These are phyloP conservation scores for Cladosporium sp. DNA, from an alignment of 2,329 filamentous ascomycete species.

Conservation along the genomic window DNA sequence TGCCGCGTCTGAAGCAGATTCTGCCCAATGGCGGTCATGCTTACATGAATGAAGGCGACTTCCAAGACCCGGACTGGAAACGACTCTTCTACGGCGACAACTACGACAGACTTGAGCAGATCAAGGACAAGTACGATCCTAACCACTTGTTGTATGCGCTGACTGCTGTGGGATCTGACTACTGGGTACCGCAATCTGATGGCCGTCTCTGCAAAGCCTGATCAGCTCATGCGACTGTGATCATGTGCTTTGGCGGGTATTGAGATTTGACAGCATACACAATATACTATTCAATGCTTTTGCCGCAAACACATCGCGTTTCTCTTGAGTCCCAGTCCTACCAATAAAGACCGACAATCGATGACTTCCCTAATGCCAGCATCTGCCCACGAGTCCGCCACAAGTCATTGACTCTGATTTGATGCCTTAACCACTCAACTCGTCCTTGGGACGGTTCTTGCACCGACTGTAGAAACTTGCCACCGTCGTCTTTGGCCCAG, in stretches of 20 bases:
- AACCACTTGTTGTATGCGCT: constrained; percentile 37
- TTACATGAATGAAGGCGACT: constrained; percentile 34
- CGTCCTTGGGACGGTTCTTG: neutral
- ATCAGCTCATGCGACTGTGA: neutral
- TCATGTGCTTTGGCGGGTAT: too few relatives aligned
- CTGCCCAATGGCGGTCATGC: constrained; percentile 35
- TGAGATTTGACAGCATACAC: too few relatives aligned
- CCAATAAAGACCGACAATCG: neutral
- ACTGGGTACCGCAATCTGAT: constrained; percentile 24
- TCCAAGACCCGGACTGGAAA: constrained; percentile 39
- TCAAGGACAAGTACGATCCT: constrained; percentile 43
- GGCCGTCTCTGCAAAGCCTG: neutral
- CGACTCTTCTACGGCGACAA: constrained; percentile 41
- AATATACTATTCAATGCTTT: too few relatives aligned
- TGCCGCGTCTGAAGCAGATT: constrained; percentile 36
- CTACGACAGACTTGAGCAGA: constrained; percentile 32
- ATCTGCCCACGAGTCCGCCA: neutral
- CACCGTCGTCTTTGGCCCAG: neutral
- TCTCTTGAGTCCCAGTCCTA: too few relatives aligned
- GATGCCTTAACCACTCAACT: neutral
- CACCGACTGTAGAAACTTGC: neutral
- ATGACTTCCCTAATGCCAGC: neutral
- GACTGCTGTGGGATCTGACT: constrained; percentile 38
- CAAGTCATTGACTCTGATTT: neutral
- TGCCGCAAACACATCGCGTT: too few relatives aligned